Conservation (phyloP, 495 filamentous ascomycete species). For the Podospora comata region DNA sequence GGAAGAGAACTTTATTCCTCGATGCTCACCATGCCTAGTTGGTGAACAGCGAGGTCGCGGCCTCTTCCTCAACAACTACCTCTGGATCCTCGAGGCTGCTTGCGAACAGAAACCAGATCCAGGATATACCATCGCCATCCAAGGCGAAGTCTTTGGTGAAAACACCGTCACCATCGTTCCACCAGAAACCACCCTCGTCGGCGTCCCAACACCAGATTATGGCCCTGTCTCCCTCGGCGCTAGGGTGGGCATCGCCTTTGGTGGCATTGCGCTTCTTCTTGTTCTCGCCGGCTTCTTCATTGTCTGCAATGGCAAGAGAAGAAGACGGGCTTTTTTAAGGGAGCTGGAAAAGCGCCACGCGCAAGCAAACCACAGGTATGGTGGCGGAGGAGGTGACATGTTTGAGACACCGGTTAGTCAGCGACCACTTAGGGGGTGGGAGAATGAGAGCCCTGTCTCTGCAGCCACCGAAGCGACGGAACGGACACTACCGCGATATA, state of each 20-base stretch:
- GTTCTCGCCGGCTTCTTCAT: constrained; percentile 43
- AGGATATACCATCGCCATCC: constrained; percentile 41
- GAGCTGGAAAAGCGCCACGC: constrained; percentile 35
- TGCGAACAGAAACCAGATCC: constrained; percentile 42
- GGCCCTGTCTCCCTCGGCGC: constrained; percentile 48
- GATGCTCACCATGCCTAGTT: constrained; percentile 39
- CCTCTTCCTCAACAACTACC: constrained; percentile 41
- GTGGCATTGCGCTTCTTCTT: constrained; percentile 44
- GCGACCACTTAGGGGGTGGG: constrained; percentile 45
- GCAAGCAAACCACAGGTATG: constrained; percentile 30
- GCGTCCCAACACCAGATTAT: constrained; percentile 26
- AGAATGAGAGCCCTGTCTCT: constrained; percentile 44
- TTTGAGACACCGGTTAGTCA: constrained; percentile 50
- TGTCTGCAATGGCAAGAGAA: constrained; percentile 48
- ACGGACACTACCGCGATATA: constrained; percentile 43
- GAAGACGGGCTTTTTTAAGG: constrained; percentile 43
- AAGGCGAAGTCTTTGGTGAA: constrained; percentile 49
- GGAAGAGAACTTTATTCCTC: constrained; percentile 30
- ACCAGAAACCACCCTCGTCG: constrained; percentile 33
- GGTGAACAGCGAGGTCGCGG: constrained; percentile 13
- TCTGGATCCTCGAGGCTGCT: constrained; percentile 47
- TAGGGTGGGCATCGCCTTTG: constrained; percentile 52
- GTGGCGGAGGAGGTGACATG: constrained; percentile 34
- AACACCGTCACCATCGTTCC: constrained; percentile 40
- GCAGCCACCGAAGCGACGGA: constrained; percentile 32